These are phyloP conservation scores for Neurospora sp. DNA, from an alignment of 495 filamentous ascomycete genomes.

Conservation along the genomic window DNA sequence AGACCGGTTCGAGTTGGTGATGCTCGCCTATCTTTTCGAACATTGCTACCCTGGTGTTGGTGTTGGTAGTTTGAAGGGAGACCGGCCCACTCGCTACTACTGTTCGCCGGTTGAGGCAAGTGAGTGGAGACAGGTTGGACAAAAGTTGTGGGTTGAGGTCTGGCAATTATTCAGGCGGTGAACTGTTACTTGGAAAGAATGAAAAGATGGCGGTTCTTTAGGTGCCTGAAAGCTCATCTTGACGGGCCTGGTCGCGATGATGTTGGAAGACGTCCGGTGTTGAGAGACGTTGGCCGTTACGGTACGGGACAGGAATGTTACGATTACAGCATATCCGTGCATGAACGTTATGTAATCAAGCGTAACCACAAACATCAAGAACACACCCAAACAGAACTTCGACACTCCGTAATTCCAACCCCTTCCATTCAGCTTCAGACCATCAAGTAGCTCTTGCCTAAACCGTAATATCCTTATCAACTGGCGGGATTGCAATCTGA, in stretches of 20 bases:
- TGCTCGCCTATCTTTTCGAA: background rate
- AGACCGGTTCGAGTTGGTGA: background rate
- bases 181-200: too few species aligned
- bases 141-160: background rate
- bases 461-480: background rate
- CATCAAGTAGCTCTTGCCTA: background rate
- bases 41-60: background rate
- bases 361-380: background rate
- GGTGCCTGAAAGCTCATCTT: too few species aligned
- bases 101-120: background rate
- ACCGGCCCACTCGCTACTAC: background rate
- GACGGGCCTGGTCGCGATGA: background rate
- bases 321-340: background rate
- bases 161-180: too few species aligned
- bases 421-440: background rate
- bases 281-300: background rate
- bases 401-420: background rate
- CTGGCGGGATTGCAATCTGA: background rate
- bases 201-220: too few species aligned
- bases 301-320: background rate
- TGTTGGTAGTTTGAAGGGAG: background rate
- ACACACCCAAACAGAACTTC: background rate
- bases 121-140: background rate
- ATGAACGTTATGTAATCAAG: background rate
- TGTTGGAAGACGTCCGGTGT: background rate